These are phyloP conservation scores for Lactarius deliciosus DNA, from an alignment of 768 basidiomycete genomes.

Conservation along the genomic window DNA sequence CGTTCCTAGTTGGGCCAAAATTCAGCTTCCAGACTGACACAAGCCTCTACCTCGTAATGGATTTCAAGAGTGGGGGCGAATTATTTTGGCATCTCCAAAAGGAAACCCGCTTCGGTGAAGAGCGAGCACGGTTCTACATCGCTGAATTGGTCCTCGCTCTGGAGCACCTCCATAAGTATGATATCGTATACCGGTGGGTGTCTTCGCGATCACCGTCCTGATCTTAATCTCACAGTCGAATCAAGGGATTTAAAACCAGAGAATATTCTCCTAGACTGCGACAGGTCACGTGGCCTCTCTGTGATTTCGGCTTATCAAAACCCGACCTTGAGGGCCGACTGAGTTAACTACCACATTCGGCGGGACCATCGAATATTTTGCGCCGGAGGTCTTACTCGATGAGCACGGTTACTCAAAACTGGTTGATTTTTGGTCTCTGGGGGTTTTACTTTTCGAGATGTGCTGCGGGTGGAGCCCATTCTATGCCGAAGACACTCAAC, in stretches of 20 bases:
- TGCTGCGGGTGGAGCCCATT: conserved; percentile 99
- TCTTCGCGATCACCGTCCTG: conserved; percentile 29
- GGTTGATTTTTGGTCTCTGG: conserved; percentile 97
- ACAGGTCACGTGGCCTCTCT: conserved; percentile 98
- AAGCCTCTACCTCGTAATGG: conserved; percentile 94
- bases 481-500: conserved; percentile 98
- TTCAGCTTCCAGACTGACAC: conserved; percentile 97
- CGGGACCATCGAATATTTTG: conserved; percentile 97
- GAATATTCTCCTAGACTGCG: conserved; percentile 96
- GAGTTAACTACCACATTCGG: conserved; percentile 99
- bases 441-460: conserved; percentile 98
- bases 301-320: conserved; percentile 98
- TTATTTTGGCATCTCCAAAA: conserved; percentile 98
- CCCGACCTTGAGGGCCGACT: conserved; percentile 87
- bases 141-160: conserved; percentile 93
- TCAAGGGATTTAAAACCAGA: conserved; percentile 93
- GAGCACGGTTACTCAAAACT: conserved; percentile 98
- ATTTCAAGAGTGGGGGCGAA: conserved; percentile 98
- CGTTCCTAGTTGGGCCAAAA: conserved; percentile 97
- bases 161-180: conserved; percentile 96
- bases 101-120: conserved; percentile 91
- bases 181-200: conserved; percentile 87
- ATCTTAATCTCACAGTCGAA: conserved; percentile 4
- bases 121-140: conserved; percentile 93
- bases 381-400: conserved; percentile 95